Evolutionary conservation across 208 protist genomes (phyloP).

Genomic region (Acanthamoeba culbertsoni): DNA sequence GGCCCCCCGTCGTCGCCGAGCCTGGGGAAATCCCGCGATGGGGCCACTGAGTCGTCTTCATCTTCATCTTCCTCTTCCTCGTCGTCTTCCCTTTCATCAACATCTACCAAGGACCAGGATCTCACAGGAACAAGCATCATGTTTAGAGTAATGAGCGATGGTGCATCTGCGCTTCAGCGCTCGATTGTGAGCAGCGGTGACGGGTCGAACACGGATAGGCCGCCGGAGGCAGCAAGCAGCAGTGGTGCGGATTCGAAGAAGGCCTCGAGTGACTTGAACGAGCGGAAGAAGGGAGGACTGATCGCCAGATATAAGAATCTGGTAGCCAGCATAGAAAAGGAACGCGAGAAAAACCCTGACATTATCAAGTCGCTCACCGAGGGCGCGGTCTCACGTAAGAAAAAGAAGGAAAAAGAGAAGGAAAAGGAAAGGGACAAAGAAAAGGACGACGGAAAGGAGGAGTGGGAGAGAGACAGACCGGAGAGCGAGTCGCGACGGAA

Average conservation of each 20-base stretch:
- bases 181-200: neutral
- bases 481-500: conserved; percentile 10
- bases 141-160: neutral
- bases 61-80: too few relatives aligned
- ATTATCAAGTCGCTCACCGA: neutral
- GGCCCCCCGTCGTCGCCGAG: too few relatives aligned
- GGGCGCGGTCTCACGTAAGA: neutral
- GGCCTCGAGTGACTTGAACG: neutral
- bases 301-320: conserved; percentile 23
- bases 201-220: neutral
- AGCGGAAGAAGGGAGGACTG: conserved; percentile 3
- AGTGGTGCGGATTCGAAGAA: neutral
- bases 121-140: neutral
- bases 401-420: conserved; percentile 10
- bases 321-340: conserved; percentile 21
- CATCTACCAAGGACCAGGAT: neutral
- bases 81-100: neutral
- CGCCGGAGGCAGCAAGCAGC: neutral
- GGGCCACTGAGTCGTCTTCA: too few relatives aligned
- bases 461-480: neutral
- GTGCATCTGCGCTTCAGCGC: neutral
- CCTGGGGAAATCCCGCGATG: too few relatives aligned
- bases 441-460: neutral
- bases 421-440: neutral
- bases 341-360: neutral